A percentile compares a stretch with the other conserved stretches of the same genome.
These are phyloP conservation scores for Trichoderma sp. DNA, from an alignment of 2,329 filamentous ascomycete genomes.

Conservation along the genomic window DNA sequence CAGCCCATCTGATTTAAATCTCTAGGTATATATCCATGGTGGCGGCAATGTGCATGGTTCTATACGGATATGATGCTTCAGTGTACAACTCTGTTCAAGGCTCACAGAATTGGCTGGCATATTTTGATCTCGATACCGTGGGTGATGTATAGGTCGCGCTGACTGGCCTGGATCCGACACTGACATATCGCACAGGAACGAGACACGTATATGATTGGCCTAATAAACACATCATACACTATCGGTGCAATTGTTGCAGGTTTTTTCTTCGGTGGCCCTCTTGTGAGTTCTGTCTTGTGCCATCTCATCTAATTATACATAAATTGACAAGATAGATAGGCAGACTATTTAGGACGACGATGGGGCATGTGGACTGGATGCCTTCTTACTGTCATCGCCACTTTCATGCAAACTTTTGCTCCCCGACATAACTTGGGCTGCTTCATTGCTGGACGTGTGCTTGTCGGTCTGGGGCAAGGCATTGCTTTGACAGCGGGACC, in stretches of 20 bases:
- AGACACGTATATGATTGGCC: neutral
- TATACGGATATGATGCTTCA: neutral
- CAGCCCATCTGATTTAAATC: neutral
- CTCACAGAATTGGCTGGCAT: neutral
- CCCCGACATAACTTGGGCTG: neutral
- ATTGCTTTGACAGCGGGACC: neutral
- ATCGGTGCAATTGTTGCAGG: neutral
- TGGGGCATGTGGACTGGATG: slow-evolving; percentile 5
- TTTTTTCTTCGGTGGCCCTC: neutral
- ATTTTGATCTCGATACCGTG: neutral
- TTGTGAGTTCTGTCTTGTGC: neutral
- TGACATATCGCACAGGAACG: neutral
- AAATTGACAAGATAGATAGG: neutral
- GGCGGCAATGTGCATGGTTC: slow-evolving; percentile 8
- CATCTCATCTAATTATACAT: neutral
- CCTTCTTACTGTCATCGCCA: neutral
- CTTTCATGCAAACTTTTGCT: neutral
- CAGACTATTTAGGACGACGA: neutral
- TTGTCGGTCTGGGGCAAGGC: neutral
- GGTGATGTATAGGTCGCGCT: neutral
- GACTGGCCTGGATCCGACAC: neutral
- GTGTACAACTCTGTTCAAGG: slow-evolving; percentile 1
- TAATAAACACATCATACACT: neutral
- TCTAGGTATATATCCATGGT: neutral
- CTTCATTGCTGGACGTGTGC: neutral